These are phyloP conservation scores for Trichophyton simii DNA, from an alignment of 2,329 filamentous ascomycete species.

Conservation along the genomic window DNA sequence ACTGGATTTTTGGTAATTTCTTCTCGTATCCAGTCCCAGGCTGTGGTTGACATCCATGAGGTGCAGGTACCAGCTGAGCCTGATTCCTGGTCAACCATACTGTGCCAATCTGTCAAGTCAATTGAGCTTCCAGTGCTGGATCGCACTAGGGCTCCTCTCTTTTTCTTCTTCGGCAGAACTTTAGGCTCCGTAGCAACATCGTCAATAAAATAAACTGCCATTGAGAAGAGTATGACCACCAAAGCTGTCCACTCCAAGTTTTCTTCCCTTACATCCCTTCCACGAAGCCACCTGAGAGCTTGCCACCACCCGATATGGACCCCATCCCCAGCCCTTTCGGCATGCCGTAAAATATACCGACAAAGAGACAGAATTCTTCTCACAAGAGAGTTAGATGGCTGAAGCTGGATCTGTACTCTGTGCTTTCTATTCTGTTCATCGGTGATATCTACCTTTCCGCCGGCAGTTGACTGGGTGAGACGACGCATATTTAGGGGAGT, in stretches of 20 bases:
- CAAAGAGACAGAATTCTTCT: constrained; percentile 49
- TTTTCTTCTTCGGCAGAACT: constrained; percentile 27
- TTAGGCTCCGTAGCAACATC: constrained; percentile 22
- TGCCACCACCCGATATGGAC: constrained; percentile 63
- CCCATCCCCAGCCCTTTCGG: constrained; percentile 44
- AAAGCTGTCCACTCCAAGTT: constrained; percentile 59
- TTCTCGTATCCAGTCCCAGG: constrained; percentile 62
- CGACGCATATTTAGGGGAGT: constrained; percentile 35
- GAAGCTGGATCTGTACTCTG: constrained; percentile 54
- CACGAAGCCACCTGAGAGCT: constrained; percentile 54
- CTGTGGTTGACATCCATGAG: constrained; percentile 43
- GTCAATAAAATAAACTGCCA: constrained; percentile 49
- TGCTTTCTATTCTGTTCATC: constrained; percentile 52
- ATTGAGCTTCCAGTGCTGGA: constrained; percentile 39
- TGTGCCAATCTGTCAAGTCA: constrained; percentile 36
- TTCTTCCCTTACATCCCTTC: constrained; percentile 35
- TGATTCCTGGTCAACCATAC: constrained; percentile 37
- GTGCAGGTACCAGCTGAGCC: constrained; percentile 29
- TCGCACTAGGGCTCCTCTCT: constrained; percentile 33
- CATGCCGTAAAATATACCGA: constrained; percentile 50
- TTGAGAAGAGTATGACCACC: constrained; percentile 49
- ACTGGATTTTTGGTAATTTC: constrained; percentile 32
- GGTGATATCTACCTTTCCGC: constrained; percentile 53
- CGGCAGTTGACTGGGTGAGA: constrained; percentile 46
- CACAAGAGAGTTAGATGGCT: constrained; percentile 52